Conservation (phyloP, 2,329 filamentous ascomycete genomes). For the Dactylonectria estremocensis region DNA sequence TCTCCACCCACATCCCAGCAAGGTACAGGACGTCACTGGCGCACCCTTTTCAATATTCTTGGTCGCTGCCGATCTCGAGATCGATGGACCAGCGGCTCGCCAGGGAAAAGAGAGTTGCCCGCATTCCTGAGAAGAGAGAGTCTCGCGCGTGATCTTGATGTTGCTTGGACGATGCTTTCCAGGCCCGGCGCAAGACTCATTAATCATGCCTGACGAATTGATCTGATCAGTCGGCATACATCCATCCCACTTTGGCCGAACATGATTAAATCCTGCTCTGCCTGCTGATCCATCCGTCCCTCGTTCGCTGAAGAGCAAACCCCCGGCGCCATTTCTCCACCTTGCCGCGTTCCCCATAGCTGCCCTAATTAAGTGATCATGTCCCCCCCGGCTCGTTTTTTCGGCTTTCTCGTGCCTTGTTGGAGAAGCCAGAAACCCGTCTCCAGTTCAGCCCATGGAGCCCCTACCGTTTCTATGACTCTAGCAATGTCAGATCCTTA, state of each 20-base stretch:
- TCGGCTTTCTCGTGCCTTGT: slow-evolving; percentile 8
- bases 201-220: no score
- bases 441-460: no score
- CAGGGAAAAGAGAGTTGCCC: slow-evolving; percentile 31
- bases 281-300: slow-evolving; percentile 27
- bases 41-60: slow-evolving; percentile 34
- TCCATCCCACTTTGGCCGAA: slow-evolving; percentile 32
- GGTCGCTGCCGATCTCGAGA: slow-evolving; percentile 45
- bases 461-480: no score
- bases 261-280: background rate
- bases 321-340: slow-evolving; percentile 36
- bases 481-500: no score
- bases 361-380: background rate
- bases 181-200: no score
- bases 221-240: no score
- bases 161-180: no score
- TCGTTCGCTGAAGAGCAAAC: slow-evolving; percentile 33
- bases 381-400: slow-evolving; percentile 3
- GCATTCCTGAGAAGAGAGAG: slow-evolving; percentile 32
- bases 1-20: slow-evolving; percentile 42
- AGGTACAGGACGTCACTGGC: slow-evolving; percentile 45
- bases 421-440: no score
- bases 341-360: slow-evolving; percentile 39
- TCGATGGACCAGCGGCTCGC: slow-evolving; percentile 48
- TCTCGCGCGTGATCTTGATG: no score